Conservation (phyloP, 805 yeast species). For the Barnettozyma sucrosica region DNA sequence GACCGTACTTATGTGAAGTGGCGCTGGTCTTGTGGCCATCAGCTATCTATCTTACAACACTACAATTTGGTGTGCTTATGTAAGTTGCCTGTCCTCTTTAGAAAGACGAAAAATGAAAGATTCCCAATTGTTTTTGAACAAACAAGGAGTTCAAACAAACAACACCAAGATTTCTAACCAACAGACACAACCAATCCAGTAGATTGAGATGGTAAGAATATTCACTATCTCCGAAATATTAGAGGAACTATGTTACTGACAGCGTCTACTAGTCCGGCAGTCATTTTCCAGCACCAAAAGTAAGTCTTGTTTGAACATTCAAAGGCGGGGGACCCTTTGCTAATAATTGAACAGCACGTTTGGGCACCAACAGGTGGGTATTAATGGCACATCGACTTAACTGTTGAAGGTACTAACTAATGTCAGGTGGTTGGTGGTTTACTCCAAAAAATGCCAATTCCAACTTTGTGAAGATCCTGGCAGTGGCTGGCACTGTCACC, state of each 20-base stretch:
- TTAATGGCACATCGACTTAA: not conserved
- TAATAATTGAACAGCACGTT: conserved; percentile 16
- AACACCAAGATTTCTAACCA: not conserved
- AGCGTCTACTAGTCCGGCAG: not conserved
- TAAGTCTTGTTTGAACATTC: not conserved
- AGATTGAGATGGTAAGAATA: not conserved
- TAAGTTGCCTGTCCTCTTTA: not conserved
- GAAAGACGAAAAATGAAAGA: not conserved
- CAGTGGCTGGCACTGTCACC: conserved; percentile 13
- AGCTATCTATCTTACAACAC: no score
- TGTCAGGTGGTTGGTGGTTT: conserved; percentile 25
- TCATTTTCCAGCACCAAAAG: conserved; percentile 3
- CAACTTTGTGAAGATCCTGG: conserved; percentile 14
- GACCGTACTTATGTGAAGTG: no score
- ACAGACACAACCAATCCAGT: not conserved
- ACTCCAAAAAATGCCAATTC: conserved; percentile 23
- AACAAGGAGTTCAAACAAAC: not conserved
- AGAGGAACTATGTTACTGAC: not conserved
- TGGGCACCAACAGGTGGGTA: conserved; percentile 26
- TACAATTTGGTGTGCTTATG: no score
- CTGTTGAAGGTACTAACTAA: conserved; percentile 13
- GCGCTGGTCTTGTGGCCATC: no score
- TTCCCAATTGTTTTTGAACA: not conserved
- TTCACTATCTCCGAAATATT: not conserved
- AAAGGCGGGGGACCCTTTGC: not conserved